Evolutionary conservation across 768 basidiomycete genomes (phyloP).

Genomic region (Clavulina sp.): DNA sequence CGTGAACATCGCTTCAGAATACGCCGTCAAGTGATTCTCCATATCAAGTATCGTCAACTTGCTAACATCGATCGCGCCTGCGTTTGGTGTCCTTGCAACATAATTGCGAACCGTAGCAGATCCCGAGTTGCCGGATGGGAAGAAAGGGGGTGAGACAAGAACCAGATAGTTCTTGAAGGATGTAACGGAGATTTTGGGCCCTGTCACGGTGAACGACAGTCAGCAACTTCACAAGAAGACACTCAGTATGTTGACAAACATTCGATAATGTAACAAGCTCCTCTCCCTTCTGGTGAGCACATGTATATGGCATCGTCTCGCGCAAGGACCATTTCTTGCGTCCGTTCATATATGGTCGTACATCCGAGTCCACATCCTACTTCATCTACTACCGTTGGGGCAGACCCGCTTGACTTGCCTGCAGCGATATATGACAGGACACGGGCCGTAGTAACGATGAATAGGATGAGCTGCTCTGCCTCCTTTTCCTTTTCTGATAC

Average conservation of each 20-base stretch:
- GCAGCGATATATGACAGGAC: constrained; percentile 62
- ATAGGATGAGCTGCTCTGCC: constrained; percentile 34
- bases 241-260: constrained; percentile 27
- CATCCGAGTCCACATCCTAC: constrained; percentile 74
- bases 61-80: constrained; percentile 35
- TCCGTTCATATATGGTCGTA: constrained; percentile 57
- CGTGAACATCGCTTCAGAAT: constrained; percentile 51
- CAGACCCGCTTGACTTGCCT: constrained; percentile 45
- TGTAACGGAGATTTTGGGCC: constrained; percentile 60
- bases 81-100: constrained; percentile 33
- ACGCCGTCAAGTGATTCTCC: constrained; percentile 81
- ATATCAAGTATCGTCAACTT: constrained; percentile 79
- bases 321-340: constrained; percentile 65
- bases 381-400: constrained; percentile 63
- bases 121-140: constrained; percentile 42
- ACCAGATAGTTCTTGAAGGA: constrained; percentile 72
- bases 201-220: too few relatives aligned
- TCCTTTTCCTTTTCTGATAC: constrained; percentile 4
- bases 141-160: constrained; percentile 74
- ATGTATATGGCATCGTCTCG: constrained; percentile 84
- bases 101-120: constrained; percentile 64
- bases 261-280: constrained; percentile 81
- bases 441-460: constrained; percentile 76
- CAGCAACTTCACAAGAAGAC: neutral
- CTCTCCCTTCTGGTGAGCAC: constrained; percentile 64